Conservation (phyloP, 2,329 filamentous ascomycete genomes). For the Erysiphe pulchra region DNA sequence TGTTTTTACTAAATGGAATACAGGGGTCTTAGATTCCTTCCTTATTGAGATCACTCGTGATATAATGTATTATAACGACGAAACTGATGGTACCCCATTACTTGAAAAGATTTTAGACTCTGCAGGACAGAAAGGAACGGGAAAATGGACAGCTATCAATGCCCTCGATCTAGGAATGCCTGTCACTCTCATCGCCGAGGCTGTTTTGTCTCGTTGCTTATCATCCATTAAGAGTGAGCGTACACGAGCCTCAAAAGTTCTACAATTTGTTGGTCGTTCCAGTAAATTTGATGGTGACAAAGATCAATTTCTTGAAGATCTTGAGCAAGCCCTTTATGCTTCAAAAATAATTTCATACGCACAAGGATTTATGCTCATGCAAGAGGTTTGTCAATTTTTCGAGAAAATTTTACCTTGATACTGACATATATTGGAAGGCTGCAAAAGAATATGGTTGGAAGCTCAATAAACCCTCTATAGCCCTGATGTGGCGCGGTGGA, state of each 20-base stretch:
- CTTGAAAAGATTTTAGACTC: conserved; percentile 98
- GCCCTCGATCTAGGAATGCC: conserved; percentile 96
- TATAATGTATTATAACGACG: conserved; percentile 95
- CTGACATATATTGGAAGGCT: conserved; percentile 26
- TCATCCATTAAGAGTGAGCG: conserved; percentile 89
- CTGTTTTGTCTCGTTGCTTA: conserved; percentile 84
- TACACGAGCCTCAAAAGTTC: conserved; percentile 50
- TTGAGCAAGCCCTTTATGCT: conserved; percentile 95
- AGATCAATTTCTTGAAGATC: conserved; percentile 80
- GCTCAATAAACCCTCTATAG: conserved; percentile 99
- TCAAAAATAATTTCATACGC: conserved; percentile 99
- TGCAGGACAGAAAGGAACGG: conserved; percentile 97
- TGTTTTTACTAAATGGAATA: conserved; percentile 91
- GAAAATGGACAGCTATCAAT: conserved; percentile 99
- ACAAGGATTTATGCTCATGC: conserved; percentile 99
- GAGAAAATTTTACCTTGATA: conserved; percentile 4
- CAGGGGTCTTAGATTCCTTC: conserved; percentile 95
- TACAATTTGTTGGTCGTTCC: conserved; percentile 46
- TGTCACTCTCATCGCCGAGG: conserved; percentile 91
- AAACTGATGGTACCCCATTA: conserved; percentile 70
- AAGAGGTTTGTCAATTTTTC: conserved; percentile 39
- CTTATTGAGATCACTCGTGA: conserved; percentile 97
- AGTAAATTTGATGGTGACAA: conserved; percentile 74
- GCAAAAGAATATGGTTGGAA: conserved; percentile 94
- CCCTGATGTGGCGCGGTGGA: conserved; percentile 98